Evolutionary conservation across 2,329 filamentous ascomycete species (phyloP), one percentile per base, ranked within the genome.

Genomic region (Xylaria sp.): DNA sequence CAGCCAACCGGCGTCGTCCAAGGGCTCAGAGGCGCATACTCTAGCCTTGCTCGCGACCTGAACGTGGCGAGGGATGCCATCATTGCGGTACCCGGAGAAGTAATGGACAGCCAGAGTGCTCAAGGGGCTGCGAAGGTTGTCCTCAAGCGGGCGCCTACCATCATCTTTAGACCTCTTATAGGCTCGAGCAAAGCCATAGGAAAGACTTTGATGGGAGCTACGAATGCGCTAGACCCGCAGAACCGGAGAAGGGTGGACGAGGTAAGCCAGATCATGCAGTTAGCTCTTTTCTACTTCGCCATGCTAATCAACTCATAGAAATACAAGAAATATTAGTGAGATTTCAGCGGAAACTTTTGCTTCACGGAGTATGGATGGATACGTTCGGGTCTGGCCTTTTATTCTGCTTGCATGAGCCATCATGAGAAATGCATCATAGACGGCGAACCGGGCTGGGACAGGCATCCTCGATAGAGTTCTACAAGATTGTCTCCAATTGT

Each of bases 1-100:
- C 94, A 97, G 68, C 95, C 95, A 0, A 84, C 94, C 1, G 91
- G 91, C 1, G 89, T 99, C 2, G 80, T 93, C 2, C 90, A 95
- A 64, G 94, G 94, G 2, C 77, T 99, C 16, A 83, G 89, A 2
- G 90, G 90, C 11, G 94, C 92, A 3, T 93, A 92, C 65, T 79
- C 86, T 22, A 90, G 92, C 48, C 79, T 99, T 22, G 87, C 92
- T 56, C 85, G 92, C 29, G 95, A 99, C 71, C 78, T 99, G n/a
- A 81, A 93, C 38, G 79, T 92, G 41, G 91, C 94, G 0, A 81
- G 88, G 52, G 92, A 99, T 73, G 94, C 93, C 8, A 91, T 99
- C 53, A 93, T 99, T 64, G 94, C 93, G 1, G 91, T 99, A 21
- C 93, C 94, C 0, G 90, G 89, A 0, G 93, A 97, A 69, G 84